Evolutionary conservation across 306 rosid species (phyloP).

Genomic region (Potentilla sterilis): DNA sequence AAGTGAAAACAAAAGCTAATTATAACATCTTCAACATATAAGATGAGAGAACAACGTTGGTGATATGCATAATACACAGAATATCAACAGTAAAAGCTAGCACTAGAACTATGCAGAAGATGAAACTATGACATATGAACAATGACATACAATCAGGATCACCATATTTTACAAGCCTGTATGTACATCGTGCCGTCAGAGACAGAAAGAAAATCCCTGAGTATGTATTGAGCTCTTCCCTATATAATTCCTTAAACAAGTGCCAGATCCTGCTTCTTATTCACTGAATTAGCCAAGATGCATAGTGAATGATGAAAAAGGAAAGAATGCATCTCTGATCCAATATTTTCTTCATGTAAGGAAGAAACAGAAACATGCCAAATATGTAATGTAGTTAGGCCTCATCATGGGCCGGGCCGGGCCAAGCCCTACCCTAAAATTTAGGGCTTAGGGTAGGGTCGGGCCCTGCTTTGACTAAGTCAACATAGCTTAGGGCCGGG

Average conservation of each 20-base stretch:
- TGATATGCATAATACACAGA: neutral
- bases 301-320: neutral
- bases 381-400: neutral
- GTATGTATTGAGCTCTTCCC: neutral
- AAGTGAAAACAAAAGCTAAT: slow-evolving; percentile 8
- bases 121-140: neutral
- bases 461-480: too few relatives aligned
- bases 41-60: neutral
- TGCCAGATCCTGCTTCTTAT: neutral
- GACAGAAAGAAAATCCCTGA: neutral
- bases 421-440: too few relatives aligned
- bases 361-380: neutral
- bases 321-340: neutral
- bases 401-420: too few relatives aligned
- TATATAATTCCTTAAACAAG: too few relatives aligned
- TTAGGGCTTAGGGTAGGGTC: too few relatives aligned
- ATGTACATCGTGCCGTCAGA: neutral
- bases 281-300: neutral
- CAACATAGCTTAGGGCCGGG: too few relatives aligned
- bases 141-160: neutral
- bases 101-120: neutral
- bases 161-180: neutral
- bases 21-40: neutral
- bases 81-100: neutral
- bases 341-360: neutral